A percentile compares a stretch with the other conserved stretches of the same genome.
Evolutionary conservation across 2,329 filamentous ascomycete species (phyloP).

Genomic region (Cryoendolithus antarcticus): DNA sequence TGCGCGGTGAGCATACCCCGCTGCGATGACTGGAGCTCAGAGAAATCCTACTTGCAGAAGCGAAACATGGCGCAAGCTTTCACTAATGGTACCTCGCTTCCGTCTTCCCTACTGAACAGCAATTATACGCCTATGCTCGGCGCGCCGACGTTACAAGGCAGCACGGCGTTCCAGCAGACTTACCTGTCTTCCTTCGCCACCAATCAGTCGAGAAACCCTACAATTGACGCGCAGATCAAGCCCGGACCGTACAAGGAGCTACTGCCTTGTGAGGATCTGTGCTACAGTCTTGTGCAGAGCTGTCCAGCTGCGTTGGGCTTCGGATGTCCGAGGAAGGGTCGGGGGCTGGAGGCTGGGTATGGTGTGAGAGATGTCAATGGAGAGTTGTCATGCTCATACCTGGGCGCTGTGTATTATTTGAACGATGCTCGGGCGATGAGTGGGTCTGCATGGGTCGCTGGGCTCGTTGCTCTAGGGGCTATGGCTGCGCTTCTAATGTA

Average conservation of each 20-base stretch:
- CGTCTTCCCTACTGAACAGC: conserved; percentile 10
- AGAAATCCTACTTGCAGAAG: conserved; percentile 44
- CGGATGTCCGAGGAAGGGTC: conserved; percentile 49
- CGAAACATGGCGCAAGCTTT: conserved; percentile 53
- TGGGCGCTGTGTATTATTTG: conserved; percentile 24
- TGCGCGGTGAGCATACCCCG: conserved; percentile 87
- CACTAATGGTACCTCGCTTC: conserved; percentile 17
- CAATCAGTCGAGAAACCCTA: conserved; percentile 27
- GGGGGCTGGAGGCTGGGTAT: conserved; percentile 40
- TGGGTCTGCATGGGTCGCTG: too few species aligned
- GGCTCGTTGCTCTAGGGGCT: too few species aligned
- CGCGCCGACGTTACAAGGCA: conserved; percentile 21
- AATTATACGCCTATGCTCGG: conserved; percentile 21
- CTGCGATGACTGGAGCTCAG: conserved; percentile 67
- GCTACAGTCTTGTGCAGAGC: conserved; percentile 71
- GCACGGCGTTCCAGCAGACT: conserved; percentile 19
- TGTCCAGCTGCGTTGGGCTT: conserved; percentile 72
- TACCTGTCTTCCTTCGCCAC: conserved; percentile 19
- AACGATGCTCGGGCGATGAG: conserved; percentile 6
- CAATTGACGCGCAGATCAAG: conserved; percentile 48
- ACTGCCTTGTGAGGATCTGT: conserved; percentile 76
- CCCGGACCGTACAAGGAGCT: conserved; percentile 93
- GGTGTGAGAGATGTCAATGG: conserved; percentile 23
- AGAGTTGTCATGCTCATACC: conserved; percentile 22
- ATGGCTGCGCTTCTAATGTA: too few species aligned